Conservation (phyloP, 345 rosid genomes). For the Linum trigynum region DNA sequence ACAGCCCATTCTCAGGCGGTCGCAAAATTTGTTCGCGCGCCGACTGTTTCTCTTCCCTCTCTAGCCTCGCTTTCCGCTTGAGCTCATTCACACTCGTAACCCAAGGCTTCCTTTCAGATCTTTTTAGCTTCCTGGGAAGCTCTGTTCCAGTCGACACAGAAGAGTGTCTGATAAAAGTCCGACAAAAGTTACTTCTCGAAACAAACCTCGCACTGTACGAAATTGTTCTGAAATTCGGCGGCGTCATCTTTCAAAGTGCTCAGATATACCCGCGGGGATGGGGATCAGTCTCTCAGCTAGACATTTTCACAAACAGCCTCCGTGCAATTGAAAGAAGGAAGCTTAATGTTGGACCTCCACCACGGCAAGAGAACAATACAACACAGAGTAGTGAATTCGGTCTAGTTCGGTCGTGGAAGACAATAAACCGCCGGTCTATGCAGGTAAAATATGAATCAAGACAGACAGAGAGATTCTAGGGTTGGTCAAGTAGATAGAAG, state of each 20-base stretch:
- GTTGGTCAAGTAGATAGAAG: too few relatives aligned
- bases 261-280: background rate
- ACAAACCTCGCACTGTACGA: background rate
- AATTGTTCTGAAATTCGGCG: background rate
- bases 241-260: background rate
- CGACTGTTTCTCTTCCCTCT: constrained; percentile 25
- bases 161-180: constrained; percentile 8
- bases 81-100: constrained; percentile 35
- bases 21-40: constrained; percentile 28
- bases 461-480: too few relatives aligned
- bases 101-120: constrained; percentile 39
- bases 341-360: too few relatives aligned
- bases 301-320: background rate
- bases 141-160: constrained; percentile 13
- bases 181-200: background rate
- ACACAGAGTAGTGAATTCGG: too few relatives aligned
- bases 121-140: constrained; percentile 31
- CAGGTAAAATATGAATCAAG: too few relatives aligned
- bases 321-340: background rate
- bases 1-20: constrained; percentile 41
- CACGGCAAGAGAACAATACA: too few relatives aligned
- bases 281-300: background rate
- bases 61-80: constrained; percentile 31
- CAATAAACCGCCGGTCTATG: too few relatives aligned
- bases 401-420: too few relatives aligned